Percentiles rank a stretch among this genome's conserved stretches.
phyloP scores from a whole-genome alignment of 2,329 filamentous ascomycete genomes.

The Colletotrichum cuscutae region DNA sequence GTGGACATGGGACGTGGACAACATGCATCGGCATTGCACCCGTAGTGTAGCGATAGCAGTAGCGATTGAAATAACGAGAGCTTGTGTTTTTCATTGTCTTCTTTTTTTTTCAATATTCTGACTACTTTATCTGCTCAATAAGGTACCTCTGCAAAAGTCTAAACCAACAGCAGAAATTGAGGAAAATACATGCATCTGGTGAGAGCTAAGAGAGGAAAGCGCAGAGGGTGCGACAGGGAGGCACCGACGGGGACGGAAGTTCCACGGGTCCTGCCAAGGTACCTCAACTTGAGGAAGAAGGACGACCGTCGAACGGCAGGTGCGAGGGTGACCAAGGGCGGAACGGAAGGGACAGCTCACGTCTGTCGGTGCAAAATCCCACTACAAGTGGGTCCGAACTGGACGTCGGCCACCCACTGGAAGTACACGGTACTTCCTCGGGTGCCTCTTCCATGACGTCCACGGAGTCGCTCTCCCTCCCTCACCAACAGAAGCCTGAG shows the following conservation, averaged over 20 bases:
- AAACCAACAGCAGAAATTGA: not conserved
- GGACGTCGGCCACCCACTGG: slow-evolving; percentile 28
- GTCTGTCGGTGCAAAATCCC: slow-evolving; percentile 37
- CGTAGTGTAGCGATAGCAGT: not conserved
- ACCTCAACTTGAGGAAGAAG: not conserved
- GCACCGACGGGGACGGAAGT: slow-evolving; percentile 8
- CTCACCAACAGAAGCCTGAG: not conserved
- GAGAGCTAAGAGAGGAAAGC: not conserved
- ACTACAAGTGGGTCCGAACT: slow-evolving; percentile 36
- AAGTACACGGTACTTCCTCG: slow-evolving; percentile 13
- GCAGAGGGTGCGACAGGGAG: not conserved
- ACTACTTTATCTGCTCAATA: not conserved
- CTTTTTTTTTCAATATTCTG: not conserved
- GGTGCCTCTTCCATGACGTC: slow-evolving; percentile 26
- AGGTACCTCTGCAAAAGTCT: not conserved
- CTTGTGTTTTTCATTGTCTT: not conserved
- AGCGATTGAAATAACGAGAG: not conserved
- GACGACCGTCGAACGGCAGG: slow-evolving; percentile 24
- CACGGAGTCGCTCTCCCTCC: not conserved
- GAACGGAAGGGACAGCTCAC: slow-evolving; percentile 36
- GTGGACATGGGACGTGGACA: not conserved
- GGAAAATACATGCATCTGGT: too few relatives aligned
- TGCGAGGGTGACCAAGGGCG: slow-evolving; percentile 31
- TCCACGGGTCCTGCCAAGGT: slow-evolving; percentile 22
- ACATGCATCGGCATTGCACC: not conserved